Evolutionary conservation across 176 grass and related monocot species (phyloP).

Genomic region (Zoysia pacifica): DNA sequence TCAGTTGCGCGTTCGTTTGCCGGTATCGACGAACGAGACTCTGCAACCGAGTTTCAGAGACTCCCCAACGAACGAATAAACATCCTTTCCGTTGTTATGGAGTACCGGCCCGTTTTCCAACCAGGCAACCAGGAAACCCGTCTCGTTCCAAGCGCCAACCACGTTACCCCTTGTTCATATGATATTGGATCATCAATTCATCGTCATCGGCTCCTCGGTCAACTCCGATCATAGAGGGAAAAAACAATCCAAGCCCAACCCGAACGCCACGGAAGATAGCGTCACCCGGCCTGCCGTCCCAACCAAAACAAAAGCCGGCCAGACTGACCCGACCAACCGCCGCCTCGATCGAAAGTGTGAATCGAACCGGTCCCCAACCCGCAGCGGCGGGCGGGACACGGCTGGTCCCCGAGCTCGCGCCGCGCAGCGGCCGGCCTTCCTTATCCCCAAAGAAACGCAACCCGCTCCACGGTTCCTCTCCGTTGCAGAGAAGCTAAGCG

Average conservation of each 20-base stretch:
- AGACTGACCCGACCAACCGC: too few species aligned
- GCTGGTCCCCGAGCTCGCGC: neutral
- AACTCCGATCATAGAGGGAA: neutral
- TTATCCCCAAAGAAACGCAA: conserved; percentile 26
- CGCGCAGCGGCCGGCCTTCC: neutral
- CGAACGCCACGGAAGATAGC: too few species aligned
- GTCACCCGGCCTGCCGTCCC: too few species aligned
- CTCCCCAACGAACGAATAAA: too few species aligned
- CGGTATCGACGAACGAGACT: too few species aligned
- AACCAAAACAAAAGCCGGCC: too few species aligned
- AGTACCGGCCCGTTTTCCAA: neutral
- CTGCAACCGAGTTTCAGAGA: too few species aligned
- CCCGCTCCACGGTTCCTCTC: neutral
- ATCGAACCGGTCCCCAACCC: neutral
- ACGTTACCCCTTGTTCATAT: neutral
- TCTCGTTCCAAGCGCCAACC: neutral
- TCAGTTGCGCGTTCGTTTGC: too few species aligned
- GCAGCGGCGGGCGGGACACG: neutral
- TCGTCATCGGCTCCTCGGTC: neutral
- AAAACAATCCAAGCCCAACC: neutral
- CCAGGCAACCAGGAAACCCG: neutral
- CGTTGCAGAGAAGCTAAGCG: neutral
- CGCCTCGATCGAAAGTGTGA: too few species aligned
- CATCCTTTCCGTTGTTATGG: neutral
- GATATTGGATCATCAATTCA: neutral